A percentile compares a stretch with the other conserved stretches of the same genome.
Conservation (phyloP, 139 green algal genomes). For the Coelastrella sp. region DNA sequence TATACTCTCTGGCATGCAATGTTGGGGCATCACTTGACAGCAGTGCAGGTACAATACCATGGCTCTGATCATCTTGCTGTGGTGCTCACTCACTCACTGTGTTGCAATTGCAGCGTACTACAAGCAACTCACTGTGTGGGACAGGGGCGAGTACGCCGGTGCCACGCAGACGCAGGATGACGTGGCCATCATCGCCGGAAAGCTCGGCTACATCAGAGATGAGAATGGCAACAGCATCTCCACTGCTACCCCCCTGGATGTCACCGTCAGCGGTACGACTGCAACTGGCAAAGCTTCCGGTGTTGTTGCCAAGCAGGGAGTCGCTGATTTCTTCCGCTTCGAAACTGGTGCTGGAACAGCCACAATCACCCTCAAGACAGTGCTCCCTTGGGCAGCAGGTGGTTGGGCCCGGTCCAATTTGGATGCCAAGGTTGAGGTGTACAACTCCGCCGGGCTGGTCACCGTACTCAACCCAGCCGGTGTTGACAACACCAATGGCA, state of each 20-base stretch:
- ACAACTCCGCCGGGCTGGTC: not conserved
- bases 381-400: not conserved
- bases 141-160: conserved; percentile 38
- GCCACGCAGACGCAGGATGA: conserved; percentile 35
- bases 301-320: not conserved
- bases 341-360: not conserved
- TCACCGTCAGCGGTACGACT: not conserved
- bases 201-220: not conserved
- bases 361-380: not conserved
- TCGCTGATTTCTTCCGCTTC: conserved; percentile 12
- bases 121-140: not conserved
- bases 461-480: not conserved
- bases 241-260: not conserved
- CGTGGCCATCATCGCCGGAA: not conserved
- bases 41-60: not conserved
- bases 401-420: not conserved
- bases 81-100: not conserved
- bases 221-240: conserved; percentile 12
- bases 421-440: not conserved
- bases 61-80: not conserved
- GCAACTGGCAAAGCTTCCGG: conserved; percentile 19
- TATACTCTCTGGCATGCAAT: too few species aligned
- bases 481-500: not conserved
- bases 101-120: conserved; percentile 7
- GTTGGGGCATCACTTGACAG: too few species aligned